Evolutionary conservation across 768 basidiomycete species (phyloP).

Genomic region (Tricholoma hemisulphureum): DNA sequence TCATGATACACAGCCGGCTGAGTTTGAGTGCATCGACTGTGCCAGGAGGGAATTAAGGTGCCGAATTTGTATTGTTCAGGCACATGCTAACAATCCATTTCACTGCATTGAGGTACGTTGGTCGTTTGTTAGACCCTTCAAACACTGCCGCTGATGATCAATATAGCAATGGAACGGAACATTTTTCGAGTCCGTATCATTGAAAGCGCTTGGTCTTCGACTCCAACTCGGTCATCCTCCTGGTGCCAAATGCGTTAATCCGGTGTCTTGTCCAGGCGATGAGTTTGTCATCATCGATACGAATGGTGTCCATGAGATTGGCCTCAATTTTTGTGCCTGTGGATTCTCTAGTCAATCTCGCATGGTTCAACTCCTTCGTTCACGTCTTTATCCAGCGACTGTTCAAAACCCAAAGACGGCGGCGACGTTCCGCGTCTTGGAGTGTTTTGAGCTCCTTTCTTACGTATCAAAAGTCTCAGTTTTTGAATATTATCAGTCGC

Average conservation of each 20-base stretch:
- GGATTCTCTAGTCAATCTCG: conserved; percentile 8
- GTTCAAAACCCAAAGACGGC: conserved; percentile 24
- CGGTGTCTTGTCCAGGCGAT: conserved; percentile 7
- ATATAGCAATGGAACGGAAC: conserved; percentile 7
- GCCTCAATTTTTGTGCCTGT: conserved; percentile 33
- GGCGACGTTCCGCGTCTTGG: conserved; percentile 22
- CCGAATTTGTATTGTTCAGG: not conserved
- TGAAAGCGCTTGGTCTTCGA: conserved; percentile 24
- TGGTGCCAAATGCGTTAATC: conserved; percentile 14
- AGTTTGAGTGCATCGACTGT: conserved; percentile 8
- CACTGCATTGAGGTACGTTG: conserved; percentile 1
- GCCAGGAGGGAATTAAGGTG: not conserved
- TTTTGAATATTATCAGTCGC: conserved; percentile 26
- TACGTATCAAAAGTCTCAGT: conserved; percentile 28
- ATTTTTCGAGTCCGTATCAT: conserved; percentile 3
- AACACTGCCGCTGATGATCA: not conserved
- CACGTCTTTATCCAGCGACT: conserved; percentile 33
- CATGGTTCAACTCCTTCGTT: conserved; percentile 28
- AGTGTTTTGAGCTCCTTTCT: conserved; percentile 24
- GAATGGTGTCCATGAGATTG: conserved; percentile 30
- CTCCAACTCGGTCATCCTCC: conserved; percentile 28
- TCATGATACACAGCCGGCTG: not conserved
- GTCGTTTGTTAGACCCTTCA: not conserved
- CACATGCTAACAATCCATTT: not conserved
- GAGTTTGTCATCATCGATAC: conserved; percentile 31